Evolutionary conservation across 352 stramenopile species (phyloP).

Genomic region (Phytophthora quininea): DNA sequence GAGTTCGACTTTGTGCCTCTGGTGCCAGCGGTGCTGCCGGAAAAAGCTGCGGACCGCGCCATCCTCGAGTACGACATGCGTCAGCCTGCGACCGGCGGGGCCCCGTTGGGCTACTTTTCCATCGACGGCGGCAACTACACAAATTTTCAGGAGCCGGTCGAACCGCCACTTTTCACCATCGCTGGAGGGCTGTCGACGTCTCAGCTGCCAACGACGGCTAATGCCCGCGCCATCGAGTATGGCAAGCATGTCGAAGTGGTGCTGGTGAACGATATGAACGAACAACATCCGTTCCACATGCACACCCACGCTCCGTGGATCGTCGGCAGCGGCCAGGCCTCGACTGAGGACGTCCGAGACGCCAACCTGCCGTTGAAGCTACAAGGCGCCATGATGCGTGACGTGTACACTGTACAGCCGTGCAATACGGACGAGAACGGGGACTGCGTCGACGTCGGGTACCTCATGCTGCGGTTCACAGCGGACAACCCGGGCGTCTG

Average conservation of each 20-base stretch:
- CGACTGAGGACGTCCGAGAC: not conserved
- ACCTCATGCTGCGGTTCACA: conserved; percentile 31
- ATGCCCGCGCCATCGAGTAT: conserved; percentile 25
- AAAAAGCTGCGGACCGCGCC: not conserved
- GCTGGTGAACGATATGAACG: conserved; percentile 33
- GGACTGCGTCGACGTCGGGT: conserved; percentile 20
- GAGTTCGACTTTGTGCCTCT: conserved; percentile 32
- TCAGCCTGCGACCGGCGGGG: not conserved
- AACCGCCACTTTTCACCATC: conserved; percentile 18
- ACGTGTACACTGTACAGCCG: conserved; percentile 20
- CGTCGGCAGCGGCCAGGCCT: conserved; percentile 11
- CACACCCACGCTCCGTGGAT: conserved; percentile 26
- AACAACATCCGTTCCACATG: conserved; percentile 18
- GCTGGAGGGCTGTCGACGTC: conserved; percentile 26
- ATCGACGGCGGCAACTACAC: conserved; percentile 15
- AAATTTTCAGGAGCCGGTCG: not conserved
- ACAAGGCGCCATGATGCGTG: conserved; percentile 7
- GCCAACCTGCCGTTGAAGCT: conserved; percentile 23
- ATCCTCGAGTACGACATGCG: conserved; percentile 12
- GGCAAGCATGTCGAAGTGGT: conserved; percentile 41
- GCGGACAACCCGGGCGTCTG: conserved; percentile 30
- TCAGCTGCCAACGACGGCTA: conserved; percentile 19
- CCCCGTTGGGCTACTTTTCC: conserved; percentile 5
- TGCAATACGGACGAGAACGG: conserved; percentile 13
- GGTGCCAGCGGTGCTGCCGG: not conserved